Evolutionary conservation across 768 basidiomycete genomes (phyloP).

Genomic region (Rickenella mellea): DNA sequence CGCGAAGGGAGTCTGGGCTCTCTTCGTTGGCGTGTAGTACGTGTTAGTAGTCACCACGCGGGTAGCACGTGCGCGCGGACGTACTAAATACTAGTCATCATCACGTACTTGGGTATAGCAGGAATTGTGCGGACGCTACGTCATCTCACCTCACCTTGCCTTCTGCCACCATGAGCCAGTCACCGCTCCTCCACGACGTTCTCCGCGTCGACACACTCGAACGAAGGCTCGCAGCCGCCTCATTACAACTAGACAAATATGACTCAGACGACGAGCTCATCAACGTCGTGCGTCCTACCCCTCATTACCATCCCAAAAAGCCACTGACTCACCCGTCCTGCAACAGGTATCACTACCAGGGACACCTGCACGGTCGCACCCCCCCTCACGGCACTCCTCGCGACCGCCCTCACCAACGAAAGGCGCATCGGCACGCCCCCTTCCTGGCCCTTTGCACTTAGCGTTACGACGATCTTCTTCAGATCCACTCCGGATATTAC

Average conservation of each 20-base stretch:
- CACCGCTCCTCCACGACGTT: slow-evolving; percentile 13
- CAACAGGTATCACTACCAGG: slow-evolving; percentile 8
- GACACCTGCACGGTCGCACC: slow-evolving; percentile 4
- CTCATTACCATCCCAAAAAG: too few relatives aligned
- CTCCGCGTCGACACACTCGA: slow-evolving; percentile 11
- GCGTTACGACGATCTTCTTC: slow-evolving; percentile 16
- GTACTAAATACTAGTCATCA: too few relatives aligned
- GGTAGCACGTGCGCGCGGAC: too few relatives aligned
- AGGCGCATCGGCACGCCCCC: slow-evolving; percentile 36
- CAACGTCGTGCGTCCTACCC: slow-evolving; percentile 16
- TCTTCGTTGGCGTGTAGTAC: slow-evolving; percentile 64
- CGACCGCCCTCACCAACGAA: slow-evolving; percentile 28
- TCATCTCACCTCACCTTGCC: too few relatives aligned
- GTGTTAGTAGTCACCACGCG: too few relatives aligned
- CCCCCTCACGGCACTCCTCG: slow-evolving; percentile 39
- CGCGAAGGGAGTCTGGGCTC: slow-evolving; percentile 71
- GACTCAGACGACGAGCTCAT: slow-evolving; percentile 15
- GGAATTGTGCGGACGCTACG: too few relatives aligned
- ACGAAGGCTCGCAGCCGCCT: slow-evolving; percentile 9
- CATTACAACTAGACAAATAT: slow-evolving; percentile 6
- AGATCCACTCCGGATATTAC: slow-evolving; percentile 64
- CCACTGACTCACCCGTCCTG: not conserved
- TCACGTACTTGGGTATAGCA: too few relatives aligned
- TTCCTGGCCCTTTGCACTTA: slow-evolving; percentile 38
- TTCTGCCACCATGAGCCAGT: not conserved